Evolutionary conservation across 352 stramenopile genomes (phyloP).

Genomic region (Phytophthora boehmeriae): DNA sequence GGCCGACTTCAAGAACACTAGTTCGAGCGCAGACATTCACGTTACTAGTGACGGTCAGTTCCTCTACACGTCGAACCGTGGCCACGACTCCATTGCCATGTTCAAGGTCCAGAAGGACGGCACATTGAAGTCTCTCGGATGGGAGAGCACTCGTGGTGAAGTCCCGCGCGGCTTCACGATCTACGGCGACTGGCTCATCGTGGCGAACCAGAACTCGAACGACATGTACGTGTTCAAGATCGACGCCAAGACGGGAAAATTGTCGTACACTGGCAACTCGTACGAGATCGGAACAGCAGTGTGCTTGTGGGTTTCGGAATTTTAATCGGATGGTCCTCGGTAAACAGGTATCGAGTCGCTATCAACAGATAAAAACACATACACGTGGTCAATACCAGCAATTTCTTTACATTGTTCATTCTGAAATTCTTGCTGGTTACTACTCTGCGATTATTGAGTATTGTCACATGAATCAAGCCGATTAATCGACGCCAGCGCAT

Average conservation of each 20-base stretch:
- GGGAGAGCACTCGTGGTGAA: conserved; percentile 48
- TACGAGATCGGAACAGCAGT: conserved; percentile 50
- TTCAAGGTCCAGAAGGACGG: conserved; percentile 45
- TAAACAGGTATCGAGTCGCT: background rate
- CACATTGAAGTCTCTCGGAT: conserved; percentile 41
- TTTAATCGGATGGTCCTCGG: conserved; percentile 12
- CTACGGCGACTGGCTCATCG: conserved; percentile 55
- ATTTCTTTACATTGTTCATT: too few relatives aligned
- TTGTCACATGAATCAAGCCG: too few relatives aligned
- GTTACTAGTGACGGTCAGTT: conserved; percentile 58
- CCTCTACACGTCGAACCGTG: conserved; percentile 71
- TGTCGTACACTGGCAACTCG: conserved; percentile 50
- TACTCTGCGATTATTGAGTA: too few relatives aligned
- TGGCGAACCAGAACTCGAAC: conserved; percentile 69
- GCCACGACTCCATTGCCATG: conserved; percentile 67
- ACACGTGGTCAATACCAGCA: too few relatives aligned
- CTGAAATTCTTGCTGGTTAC: too few relatives aligned
- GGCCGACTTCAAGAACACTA: conserved; percentile 29
- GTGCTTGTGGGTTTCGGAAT: conserved; percentile 34
- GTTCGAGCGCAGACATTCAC: conserved; percentile 54
- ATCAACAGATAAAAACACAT: too few relatives aligned
- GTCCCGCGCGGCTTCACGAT: conserved; percentile 53
- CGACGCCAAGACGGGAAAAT: conserved; percentile 42
- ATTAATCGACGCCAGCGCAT: too few relatives aligned
- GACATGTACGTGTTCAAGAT: conserved; percentile 62